Evolutionary conservation across 495 filamentous ascomycete species (phyloP), one percentile per base, ranked within the genome.

Genomic region (Pseudoneurospora amorphoporcata): DNA sequence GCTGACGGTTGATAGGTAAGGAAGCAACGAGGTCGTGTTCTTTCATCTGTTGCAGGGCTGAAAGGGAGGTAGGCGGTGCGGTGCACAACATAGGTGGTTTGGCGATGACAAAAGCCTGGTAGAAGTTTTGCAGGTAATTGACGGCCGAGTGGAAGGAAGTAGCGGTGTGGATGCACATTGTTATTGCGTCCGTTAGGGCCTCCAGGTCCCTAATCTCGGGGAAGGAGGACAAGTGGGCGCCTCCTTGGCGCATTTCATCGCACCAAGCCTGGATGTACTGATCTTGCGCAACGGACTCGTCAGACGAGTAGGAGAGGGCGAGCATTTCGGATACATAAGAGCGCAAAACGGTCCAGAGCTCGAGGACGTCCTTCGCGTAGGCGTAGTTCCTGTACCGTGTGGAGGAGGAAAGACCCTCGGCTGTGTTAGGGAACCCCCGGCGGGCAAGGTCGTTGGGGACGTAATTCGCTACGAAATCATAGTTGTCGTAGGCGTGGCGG

Each of bases 151-250:
- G 85, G 71, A 81, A 85, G 0, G 84, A 84, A 4, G 85, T 76
- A 40, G 84, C 84, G 69, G 84, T 83, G 77, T 86, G 83, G 75
- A 86, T 86, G 78, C 83, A 86, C 84, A 86, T 86, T 32, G 85
- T 86, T 5, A 96, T 92, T 9, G 89, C 89, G 77, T 96, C 92
- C n/a, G 91, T 90, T 2, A 97, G 88, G 73, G 92, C 91, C 68
- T 92, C 90, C 10, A 93, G 90, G 37, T 97, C 84, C 75, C 94
- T 95, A 77, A 95, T 86, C 8, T 86, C 86, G 35, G 90, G 89
- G 69, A 98, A 86, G 32, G 74, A 76, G 5, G 75, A 73, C 71
- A 86, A 76, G 65, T 73, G 72, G 8, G 72, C 84, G 6, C 71
- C 72, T 10, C 72, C 74, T 45, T 76, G 76, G 14, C 53, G 53